A percentile compares a stretch with the other conserved stretches of the same genome.
These are phyloP conservation scores for Wallacemonas sp. DNA, from an alignment of 208 protist genomes.

Conservation along the genomic window DNA sequence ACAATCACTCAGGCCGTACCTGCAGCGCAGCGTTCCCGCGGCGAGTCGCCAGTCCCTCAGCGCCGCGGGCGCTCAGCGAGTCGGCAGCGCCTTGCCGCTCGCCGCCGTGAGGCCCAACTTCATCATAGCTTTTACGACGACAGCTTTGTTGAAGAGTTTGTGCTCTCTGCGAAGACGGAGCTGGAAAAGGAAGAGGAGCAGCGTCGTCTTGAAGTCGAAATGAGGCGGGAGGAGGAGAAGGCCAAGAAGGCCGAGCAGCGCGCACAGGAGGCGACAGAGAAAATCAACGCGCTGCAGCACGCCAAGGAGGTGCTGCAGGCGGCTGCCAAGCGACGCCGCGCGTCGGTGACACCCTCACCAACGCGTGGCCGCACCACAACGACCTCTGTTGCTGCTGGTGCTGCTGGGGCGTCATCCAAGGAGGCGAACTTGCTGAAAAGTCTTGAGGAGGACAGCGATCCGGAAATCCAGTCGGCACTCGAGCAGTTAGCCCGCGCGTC, in stretches of 20 bases:
- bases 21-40: slow-evolving; percentile 15
- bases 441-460: slow-evolving; percentile 52
- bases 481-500: slow-evolving; percentile 34
- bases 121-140: slow-evolving; percentile 90
- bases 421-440: slow-evolving; percentile 31
- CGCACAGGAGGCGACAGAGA: slow-evolving; percentile 41
- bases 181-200: slow-evolving; percentile 45
- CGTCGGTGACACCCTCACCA: slow-evolving; percentile 50
- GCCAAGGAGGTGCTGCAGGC: slow-evolving; percentile 76
- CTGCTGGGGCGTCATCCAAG: slow-evolving; percentile 18
- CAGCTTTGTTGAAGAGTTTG: slow-evolving; percentile 88
- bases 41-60: slow-evolving; percentile 27
- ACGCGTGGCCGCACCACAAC: slow-evolving; percentile 32
- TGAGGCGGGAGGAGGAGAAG: slow-evolving; percentile 44
- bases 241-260: slow-evolving; percentile 38
- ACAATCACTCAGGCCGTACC: slow-evolving; percentile 13
- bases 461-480: slow-evolving; percentile 58
- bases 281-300: slow-evolving; percentile 66
- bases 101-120: slow-evolving; percentile 73
- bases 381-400: slow-evolving; percentile 18
- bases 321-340: slow-evolving; percentile 41
- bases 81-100: slow-evolving; percentile 72
- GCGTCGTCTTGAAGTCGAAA: slow-evolving; percentile 31
- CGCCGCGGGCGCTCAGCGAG: slow-evolving; percentile 67
- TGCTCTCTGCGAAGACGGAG: slow-evolving; percentile 49